A percentile compares a stretch with the other conserved stretches of the same genome.
These are phyloP conservation scores for Sporisorium graminicola DNA, from an alignment of 1,284 basidiomycete genomes.

Conservation along the genomic window DNA sequence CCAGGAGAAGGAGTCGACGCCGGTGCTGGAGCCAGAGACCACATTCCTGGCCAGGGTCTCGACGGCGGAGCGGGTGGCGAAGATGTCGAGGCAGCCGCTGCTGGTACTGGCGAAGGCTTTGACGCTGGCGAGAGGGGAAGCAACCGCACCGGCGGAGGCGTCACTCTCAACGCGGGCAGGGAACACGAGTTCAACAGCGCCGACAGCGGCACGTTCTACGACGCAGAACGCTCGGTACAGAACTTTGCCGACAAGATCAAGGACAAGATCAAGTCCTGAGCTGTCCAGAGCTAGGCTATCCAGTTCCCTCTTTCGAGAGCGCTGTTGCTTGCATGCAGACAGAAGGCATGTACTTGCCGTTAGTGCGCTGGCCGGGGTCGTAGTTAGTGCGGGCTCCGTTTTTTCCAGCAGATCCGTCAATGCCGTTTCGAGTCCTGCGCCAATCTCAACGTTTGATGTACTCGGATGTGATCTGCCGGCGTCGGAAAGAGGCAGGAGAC, in stretches of 20 bases:
- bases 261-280: conserved; percentile 11
- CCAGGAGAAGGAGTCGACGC: conserved; percentile 23
- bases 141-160: conserved; percentile 18
- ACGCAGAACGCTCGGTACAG: conserved; percentile 17
- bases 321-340: no score
- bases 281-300: background rate
- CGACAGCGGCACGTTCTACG: conserved; percentile 18
- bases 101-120: conserved; percentile 19
- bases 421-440: no score
- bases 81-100: conserved; percentile 15
- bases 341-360: no score
- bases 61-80: conserved; percentile 16
- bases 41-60: conserved; percentile 19
- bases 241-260: background rate
- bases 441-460: no score
- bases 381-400: no score
- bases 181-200: conserved; percentile 22
- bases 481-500: no score
- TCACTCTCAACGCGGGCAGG: conserved; percentile 20
- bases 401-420: no score
- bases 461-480: no score
- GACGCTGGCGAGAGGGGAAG: conserved; percentile 20
- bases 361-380: no score
- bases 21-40: conserved; percentile 13
- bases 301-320: no score